Conservation (phyloP, 495 filamentous ascomycete species). For the Aspergillus diversus region DNA sequence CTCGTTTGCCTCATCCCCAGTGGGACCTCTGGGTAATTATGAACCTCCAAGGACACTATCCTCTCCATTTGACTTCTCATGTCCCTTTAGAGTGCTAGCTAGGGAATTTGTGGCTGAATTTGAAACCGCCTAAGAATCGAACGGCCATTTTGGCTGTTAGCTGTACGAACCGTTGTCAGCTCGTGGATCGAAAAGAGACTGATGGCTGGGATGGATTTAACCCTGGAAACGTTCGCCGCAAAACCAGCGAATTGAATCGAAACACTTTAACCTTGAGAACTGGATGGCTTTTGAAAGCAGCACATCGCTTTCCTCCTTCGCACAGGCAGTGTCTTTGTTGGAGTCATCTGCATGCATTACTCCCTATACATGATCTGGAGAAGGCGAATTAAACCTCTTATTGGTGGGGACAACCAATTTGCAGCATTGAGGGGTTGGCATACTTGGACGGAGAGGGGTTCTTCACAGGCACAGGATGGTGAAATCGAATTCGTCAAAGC, state of each 20-base stretch:
- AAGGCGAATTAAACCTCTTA: too few relatives aligned
- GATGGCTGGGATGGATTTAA: conserved; percentile 4
- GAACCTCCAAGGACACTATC: neutral
- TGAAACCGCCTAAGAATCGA: conserved; percentile 1
- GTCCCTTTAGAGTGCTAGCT: conserved; percentile 10
- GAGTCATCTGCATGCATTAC: too few relatives aligned
- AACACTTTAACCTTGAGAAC: neutral
- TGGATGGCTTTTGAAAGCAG: neutral
- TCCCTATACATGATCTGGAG: too few relatives aligned
- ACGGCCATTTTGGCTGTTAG: neutral
- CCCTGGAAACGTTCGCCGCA: neutral
- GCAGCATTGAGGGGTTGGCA: too few relatives aligned
- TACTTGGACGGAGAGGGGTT: neutral
- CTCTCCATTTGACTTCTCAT: conserved; percentile 3
- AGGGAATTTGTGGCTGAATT: conserved; percentile 7
- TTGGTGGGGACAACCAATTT: too few relatives aligned
- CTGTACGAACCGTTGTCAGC: neutral
- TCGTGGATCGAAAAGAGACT: neutral
- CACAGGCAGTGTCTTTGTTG: neutral
- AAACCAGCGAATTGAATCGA: neutral
- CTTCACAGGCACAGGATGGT: neutral
- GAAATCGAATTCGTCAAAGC: neutral
- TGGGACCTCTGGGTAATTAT: neutral
- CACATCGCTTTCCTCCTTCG: neutral
- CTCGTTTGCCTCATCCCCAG: too few relatives aligned